Evolutionary conservation across 1,284 basidiomycete genomes (phyloP).

Genomic region (Ustilago lituana): DNA sequence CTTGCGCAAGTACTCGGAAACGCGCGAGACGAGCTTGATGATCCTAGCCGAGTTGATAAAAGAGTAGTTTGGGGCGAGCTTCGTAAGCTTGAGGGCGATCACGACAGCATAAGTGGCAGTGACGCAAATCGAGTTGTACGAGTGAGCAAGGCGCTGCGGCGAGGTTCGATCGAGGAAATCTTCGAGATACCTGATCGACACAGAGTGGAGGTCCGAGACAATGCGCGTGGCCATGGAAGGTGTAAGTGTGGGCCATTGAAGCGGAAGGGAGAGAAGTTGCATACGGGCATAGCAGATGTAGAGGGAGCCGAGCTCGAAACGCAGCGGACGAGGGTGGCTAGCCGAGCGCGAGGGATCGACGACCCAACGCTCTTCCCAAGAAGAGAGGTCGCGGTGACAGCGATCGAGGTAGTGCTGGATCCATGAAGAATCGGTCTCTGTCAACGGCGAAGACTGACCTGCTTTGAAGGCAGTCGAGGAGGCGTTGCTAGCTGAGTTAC

Average conservation of each 20-base stretch:
- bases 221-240: conserved; percentile 33
- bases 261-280: conserved; percentile 38
- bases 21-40: conserved; percentile 21
- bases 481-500: neutral
- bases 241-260: conserved; percentile 28
- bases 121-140: conserved; percentile 47
- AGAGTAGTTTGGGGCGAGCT: conserved; percentile 27
- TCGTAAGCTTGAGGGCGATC: conserved; percentile 40
- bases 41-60: conserved; percentile 35
- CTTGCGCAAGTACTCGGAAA: conserved; percentile 31
- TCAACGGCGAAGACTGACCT: neutral
- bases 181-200: conserved; percentile 37
- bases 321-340: conserved; percentile 28
- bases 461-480: neutral
- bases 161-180: conserved; percentile 39
- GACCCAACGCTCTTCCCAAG: conserved; percentile 44
- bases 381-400: conserved; percentile 31
- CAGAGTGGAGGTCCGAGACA: conserved; percentile 32
- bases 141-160: conserved; percentile 35
- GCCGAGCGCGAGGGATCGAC: conserved; percentile 21
- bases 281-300: conserved; percentile 49
- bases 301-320: conserved; percentile 39
- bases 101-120: conserved; percentile 41
- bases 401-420: conserved; percentile 36
- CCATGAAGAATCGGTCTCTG: conserved; percentile 20